Conservation (phyloP, 2,329 filamentous ascomycete species). For the Talaromyces islandicus region DNA sequence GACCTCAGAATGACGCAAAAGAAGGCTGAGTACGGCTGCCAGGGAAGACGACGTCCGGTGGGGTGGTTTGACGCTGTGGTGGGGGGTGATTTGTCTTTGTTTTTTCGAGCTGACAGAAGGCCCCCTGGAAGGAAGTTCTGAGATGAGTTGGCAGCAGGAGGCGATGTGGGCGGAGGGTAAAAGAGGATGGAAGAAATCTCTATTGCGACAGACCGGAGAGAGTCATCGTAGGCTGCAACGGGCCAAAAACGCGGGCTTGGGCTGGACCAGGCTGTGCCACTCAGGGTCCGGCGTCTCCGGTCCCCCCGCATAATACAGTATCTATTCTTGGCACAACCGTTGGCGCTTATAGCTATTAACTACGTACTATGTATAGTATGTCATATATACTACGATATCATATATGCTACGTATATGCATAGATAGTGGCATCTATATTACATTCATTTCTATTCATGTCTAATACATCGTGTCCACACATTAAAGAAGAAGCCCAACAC, state of each 20-base stretch:
- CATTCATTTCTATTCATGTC: not conserved
- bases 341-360: too few relatives aligned
- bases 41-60: not conserved
- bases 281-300: not conserved
- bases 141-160: not conserved
- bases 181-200: not conserved
- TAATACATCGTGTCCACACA: not conserved
- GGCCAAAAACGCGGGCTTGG: not conserved
- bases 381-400: too few relatives aligned
- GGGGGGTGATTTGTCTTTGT: too few relatives aligned
- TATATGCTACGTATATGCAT: not conserved
- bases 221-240: not conserved
- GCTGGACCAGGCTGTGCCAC: not conserved
- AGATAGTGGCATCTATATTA: not conserved
- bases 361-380: too few relatives aligned
- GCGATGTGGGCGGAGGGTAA: not conserved
- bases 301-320: not conserved
- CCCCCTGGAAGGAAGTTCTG: not conserved
- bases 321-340: not conserved
- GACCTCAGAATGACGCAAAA: slow-evolving; percentile 37
- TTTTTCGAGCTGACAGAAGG: not conserved
- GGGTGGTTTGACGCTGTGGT: not conserved
- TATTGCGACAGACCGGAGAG: not conserved
- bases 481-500: not conserved
- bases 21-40: not conserved